Conservation (phyloP, 371 early-diverging fungal genomes). For the Apophysomyces trapeziformis region DNA sequence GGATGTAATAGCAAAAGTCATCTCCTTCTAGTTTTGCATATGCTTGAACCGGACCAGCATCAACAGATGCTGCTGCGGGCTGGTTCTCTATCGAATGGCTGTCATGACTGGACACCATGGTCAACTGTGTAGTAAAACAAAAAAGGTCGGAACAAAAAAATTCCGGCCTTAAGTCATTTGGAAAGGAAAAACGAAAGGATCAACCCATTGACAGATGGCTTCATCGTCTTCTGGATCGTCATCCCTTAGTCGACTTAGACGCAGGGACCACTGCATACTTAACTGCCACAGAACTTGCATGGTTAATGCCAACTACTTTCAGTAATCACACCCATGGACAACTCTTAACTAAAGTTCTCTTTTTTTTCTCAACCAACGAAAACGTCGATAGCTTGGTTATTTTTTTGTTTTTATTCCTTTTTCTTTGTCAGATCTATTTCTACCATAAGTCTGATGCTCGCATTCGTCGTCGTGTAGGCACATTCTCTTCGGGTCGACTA, state of each 20-base stretch:
- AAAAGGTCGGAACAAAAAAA: conserved; percentile 8
- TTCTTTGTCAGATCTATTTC: background rate
- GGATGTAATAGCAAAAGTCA: conserved; percentile 82
- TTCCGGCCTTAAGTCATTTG: conserved; percentile 3
- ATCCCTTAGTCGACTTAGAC: background rate
- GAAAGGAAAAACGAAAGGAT: background rate
- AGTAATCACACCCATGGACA: too few species aligned
- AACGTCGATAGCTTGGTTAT: background rate
- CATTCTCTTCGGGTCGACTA: background rate
- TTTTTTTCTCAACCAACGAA: background rate
- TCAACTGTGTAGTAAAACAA: background rate
- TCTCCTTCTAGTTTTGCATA: conserved; percentile 91
- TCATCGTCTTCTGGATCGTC: background rate
- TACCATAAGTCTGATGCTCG: conserved; percentile 40
- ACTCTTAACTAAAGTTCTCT: too few species aligned
- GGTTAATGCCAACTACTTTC: too few species aligned
- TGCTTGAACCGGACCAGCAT: conserved; percentile 74
- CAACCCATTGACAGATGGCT: background rate
- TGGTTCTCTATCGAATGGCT: conserved; percentile 16
- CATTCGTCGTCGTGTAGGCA: conserved; percentile 13
- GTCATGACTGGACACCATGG: conserved; percentile 11
- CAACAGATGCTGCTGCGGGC: conserved; percentile 23
- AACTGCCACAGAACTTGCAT: background rate
- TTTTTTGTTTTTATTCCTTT: background rate
- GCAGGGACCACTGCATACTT: background rate